phyloP scores from a whole-genome alignment of 108 stramenopile genomes.

The Schizochytrium sp. region DNA sequence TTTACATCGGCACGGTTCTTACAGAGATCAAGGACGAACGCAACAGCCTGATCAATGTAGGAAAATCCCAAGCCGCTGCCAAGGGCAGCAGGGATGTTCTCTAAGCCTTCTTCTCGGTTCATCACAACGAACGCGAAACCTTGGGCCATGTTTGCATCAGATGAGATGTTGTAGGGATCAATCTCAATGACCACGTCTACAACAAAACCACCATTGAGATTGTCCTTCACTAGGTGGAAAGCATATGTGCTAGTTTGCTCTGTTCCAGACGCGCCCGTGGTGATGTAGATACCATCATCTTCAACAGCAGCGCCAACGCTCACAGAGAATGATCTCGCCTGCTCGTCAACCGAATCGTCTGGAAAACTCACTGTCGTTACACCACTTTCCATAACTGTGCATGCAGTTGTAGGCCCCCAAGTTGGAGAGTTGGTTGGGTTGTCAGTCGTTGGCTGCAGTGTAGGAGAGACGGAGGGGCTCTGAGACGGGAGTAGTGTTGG shows the following conservation, averaged over 20 bases:
- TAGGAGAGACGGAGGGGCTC: neutral
- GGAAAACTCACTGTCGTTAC: neutral
- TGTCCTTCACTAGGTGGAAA: neutral
- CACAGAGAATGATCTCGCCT: neutral
- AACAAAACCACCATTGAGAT: conserved; percentile 44
- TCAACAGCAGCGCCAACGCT: neutral
- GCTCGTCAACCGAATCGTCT: neutral
- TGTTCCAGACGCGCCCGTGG: too few species aligned
- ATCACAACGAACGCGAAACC: conserved; percentile 30
- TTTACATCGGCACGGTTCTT: neutral
- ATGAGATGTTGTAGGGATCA: neutral
- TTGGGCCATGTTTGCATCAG: neutral
- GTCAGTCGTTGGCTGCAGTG: neutral
- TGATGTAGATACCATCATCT: neutral
- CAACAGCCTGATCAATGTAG: neutral
- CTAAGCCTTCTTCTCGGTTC: conserved; percentile 12
- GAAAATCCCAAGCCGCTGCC: neutral
- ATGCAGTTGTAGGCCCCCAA: neutral
- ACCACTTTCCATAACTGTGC: conserved; percentile 48
- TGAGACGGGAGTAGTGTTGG: neutral
- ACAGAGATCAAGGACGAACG: conserved; percentile 19
- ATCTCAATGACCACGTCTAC: neutral
- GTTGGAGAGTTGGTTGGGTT: too few species aligned
- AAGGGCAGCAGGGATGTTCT: neutral
- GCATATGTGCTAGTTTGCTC: neutral